phyloP scores from a whole-genome alignment of 768 basidiomycete species.

The Mycena pura region DNA sequence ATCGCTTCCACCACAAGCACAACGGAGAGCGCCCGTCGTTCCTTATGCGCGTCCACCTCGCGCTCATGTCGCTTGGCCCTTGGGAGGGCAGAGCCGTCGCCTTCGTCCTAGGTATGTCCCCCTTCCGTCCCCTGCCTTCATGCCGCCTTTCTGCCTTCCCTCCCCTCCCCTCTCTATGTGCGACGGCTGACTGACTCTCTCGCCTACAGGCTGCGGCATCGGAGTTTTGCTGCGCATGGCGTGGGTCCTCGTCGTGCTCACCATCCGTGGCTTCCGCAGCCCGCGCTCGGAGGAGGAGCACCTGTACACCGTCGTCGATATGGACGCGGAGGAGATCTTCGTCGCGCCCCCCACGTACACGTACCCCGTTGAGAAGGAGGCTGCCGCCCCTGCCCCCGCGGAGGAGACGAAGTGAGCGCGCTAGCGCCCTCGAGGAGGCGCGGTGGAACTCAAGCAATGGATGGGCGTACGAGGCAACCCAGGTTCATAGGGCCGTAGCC shows the following conservation, averaged over 20 bases:
- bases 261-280: constrained; percentile 59
- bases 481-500: no score
- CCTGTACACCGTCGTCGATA: constrained; percentile 45
- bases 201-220: constrained; percentile 72
- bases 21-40: constrained; percentile 50
- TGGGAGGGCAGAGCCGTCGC: constrained; percentile 88
- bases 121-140: not conserved
- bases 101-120: constrained; percentile 72
- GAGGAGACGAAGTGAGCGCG: not conserved
- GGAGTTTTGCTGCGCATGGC: constrained; percentile 84
- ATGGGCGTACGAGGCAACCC: no score
- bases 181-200: not conserved
- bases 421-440: not conserved
- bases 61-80: constrained; percentile 72
- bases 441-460: no score
- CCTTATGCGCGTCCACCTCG: constrained; percentile 64
- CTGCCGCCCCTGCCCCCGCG: not conserved
- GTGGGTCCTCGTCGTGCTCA: constrained; percentile 72
- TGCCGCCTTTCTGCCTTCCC: not conserved
- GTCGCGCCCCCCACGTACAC: constrained; percentile 65
- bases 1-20: constrained; percentile 31
- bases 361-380: constrained; percentile 53
- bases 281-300: constrained; percentile 42
- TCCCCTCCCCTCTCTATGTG: not conserved
- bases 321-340: constrained; percentile 54